Evolutionary conservation across 1,284 basidiomycete species (phyloP).

Genomic region (Ceraceosorus guamensis): DNA sequence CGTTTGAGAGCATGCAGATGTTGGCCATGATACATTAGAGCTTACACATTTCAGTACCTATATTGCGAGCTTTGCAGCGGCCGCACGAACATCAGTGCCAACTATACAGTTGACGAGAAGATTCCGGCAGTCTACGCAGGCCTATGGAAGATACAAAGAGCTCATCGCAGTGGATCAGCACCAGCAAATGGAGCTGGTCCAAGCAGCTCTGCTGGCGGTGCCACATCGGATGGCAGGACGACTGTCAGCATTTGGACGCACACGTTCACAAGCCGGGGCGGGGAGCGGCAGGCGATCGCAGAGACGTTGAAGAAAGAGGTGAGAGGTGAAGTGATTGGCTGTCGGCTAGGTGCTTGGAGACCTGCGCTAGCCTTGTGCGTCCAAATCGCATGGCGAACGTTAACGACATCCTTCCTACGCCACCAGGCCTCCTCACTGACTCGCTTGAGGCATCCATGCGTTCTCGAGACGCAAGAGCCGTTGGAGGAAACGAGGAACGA

Average conservation of each 20-base stretch:
- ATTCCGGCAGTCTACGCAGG: constrained; percentile 31
- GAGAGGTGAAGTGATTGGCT: constrained; percentile 3
- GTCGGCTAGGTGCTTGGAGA: not conserved
- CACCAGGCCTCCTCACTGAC: constrained; percentile 73
- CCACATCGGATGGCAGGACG: too few species aligned
- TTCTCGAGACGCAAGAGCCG: constrained; percentile 98
- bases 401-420: too few species aligned
- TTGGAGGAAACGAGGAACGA: constrained; percentile 79
- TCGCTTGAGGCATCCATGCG: constrained; percentile 81
- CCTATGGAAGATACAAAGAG: constrained; percentile 42
- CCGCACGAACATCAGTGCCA: constrained; percentile 38
- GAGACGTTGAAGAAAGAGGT: constrained; percentile 45
- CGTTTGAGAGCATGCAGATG: not conserved
- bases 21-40: too few species aligned
- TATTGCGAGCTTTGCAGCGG: constrained; percentile 18
- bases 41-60: too few species aligned
- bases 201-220: not conserved
- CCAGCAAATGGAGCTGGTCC: not conserved
- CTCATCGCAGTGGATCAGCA: constrained; percentile 16
- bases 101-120: constrained; percentile 39
- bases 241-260: constrained; percentile 34
- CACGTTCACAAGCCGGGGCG: constrained; percentile 20
- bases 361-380: not conserved
- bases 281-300: constrained; percentile 18
- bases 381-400: too few species aligned